Evolutionary conservation across 2,329 filamentous ascomycete species (phyloP).

Genomic region (Fusarium sp.): DNA sequence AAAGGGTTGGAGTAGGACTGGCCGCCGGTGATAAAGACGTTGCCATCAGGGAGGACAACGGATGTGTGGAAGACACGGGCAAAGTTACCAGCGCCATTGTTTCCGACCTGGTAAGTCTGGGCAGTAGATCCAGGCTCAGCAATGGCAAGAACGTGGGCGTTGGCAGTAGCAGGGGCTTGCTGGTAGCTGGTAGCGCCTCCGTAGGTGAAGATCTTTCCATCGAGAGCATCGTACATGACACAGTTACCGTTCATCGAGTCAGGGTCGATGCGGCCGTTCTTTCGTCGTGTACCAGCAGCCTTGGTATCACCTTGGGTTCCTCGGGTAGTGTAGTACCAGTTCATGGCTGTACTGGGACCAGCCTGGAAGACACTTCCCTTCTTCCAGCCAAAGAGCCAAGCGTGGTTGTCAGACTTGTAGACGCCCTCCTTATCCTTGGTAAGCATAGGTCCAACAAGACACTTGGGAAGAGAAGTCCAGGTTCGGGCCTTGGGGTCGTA

Average conservation of each 20-base stretch:
- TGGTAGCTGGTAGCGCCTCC: constrained; percentile 63
- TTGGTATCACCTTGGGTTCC: constrained; percentile 42
- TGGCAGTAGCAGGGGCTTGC: constrained; percentile 53
- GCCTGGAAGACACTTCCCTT: constrained; percentile 64
- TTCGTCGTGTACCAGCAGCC: constrained; percentile 44
- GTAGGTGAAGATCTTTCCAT: constrained; percentile 66
- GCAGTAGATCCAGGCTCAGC: constrained; percentile 33
- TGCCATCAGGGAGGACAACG: constrained; percentile 63
- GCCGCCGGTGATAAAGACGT: constrained; percentile 61
- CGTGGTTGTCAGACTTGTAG: constrained; percentile 53
- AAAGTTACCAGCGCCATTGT: constrained; percentile 18
- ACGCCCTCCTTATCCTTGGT: constrained; percentile 57
- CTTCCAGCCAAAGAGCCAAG: constrained; percentile 54
- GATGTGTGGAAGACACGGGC: constrained; percentile 58
- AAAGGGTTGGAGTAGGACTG: constrained; percentile 28
- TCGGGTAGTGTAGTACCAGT: constrained; percentile 63
- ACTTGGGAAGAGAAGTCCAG: constrained; percentile 44
- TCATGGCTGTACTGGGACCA: constrained; percentile 63
- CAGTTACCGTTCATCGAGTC: constrained; percentile 66
- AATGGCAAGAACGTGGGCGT: constrained; percentile 64
- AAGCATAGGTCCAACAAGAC: constrained; percentile 60
- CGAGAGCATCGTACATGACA: constrained; percentile 69
- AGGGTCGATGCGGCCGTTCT: constrained; percentile 53
- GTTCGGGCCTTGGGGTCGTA: constrained; percentile 26
- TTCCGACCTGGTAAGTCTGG: constrained; percentile 21